Evolutionary conservation across 192 early-diverging fungal genomes (phyloP), one percentile per base, ranked within the genome.

Genomic region (Chytriomyces hyalinus): DNA sequence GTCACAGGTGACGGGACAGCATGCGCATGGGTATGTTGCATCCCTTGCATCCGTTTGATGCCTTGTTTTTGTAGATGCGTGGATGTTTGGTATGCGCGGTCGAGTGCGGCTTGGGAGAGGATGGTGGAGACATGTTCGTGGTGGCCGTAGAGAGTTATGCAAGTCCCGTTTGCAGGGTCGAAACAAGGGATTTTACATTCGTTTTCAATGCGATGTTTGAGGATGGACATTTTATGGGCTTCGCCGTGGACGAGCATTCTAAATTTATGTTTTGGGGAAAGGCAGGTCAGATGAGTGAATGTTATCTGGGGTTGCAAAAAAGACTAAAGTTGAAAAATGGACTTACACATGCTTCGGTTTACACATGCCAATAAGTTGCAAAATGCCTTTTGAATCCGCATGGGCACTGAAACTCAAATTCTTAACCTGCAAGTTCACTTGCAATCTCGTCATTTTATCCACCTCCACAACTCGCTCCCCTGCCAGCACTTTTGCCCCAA

Each of bases 381-480:
- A 90, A 70, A 99, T 99, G 6, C 97, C 97, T 81, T 98, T 97
- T 8, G 95, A 93, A 77, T 99, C 97, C 1, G 97, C 96, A 53
- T 99, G 97, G 0, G 96, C 97, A 71, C 94, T 95, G 78, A 99
- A 99, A 0, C 95, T 96, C 28, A 99, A 82, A 80, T 98, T 96
- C 74, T 94, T 87, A 64, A 99, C 96, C 77, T 93, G 91, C n/a
- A 97, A 80, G 51, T 97, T 95, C 61, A 97, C 95, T 36, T 92
- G 79, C 10, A 87, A 63, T 22, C 60, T 65, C 20, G 90, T 93
- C 65, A 88, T 92, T 24, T 85, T 79, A 83, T 98, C 97, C 8
- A 95, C 87, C 8, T 94, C 88, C 50, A 99, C 94, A 13, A 86
- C 75, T 71, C 96, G 96, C 76, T 94, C 92, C 4, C 95, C 95